These are phyloP conservation scores for Hemileccinum rubropunctum DNA, from an alignment of 768 basidiomycete species.

Conservation along the genomic window DNA sequence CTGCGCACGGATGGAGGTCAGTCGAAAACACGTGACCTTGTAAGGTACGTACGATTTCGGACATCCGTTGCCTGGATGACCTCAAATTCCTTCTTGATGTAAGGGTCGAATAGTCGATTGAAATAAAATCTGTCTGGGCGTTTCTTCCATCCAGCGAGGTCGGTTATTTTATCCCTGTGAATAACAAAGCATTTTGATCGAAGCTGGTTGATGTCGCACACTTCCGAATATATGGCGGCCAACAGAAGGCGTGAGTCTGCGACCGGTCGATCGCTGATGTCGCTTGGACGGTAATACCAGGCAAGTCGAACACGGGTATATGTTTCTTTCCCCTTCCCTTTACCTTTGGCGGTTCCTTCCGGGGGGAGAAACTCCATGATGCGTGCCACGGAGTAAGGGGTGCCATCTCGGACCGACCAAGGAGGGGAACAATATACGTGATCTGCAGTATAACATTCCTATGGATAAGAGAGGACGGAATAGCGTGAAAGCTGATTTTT, in stretches of 20 bases:
- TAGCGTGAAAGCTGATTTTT: slow-evolving; percentile 30
- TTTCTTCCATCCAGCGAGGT: slow-evolving; percentile 92
- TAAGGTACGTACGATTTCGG: slow-evolving; percentile 70
- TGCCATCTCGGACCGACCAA: slow-evolving; percentile 90
- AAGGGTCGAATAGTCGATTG: slow-evolving; percentile 92
- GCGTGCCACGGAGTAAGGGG: slow-evolving; percentile 92
- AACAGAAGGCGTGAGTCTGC: slow-evolving; percentile 90
- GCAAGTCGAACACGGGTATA: slow-evolving; percentile 87
- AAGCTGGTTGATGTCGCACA: slow-evolving; percentile 92
- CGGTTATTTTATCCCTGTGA: slow-evolving; percentile 93
- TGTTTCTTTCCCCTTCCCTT: slow-evolving; percentile 62
- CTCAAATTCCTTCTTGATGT: slow-evolving; percentile 98
- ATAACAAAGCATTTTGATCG: slow-evolving; percentile 91
- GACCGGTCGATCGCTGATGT: slow-evolving; percentile 89
- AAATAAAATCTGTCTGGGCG: slow-evolving; percentile 96
- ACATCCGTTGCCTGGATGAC: slow-evolving; percentile 85
- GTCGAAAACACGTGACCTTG: slow-evolving; percentile 20
- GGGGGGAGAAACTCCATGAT: slow-evolving; percentile 96
- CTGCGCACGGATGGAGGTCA: slow-evolving; percentile 38
- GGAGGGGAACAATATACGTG: slow-evolving; percentile 96
- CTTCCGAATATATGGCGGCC: slow-evolving; percentile 95
- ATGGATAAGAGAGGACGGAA: slow-evolving; percentile 16
- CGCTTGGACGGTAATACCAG: slow-evolving; percentile 96
- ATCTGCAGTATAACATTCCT: slow-evolving; percentile 54
- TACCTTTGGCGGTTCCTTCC: slow-evolving; percentile 64